These are phyloP conservation scores for Pseudogymnoascus sp. DNA, from an alignment of 2,329 filamentous ascomycete species.

Conservation along the genomic window DNA sequence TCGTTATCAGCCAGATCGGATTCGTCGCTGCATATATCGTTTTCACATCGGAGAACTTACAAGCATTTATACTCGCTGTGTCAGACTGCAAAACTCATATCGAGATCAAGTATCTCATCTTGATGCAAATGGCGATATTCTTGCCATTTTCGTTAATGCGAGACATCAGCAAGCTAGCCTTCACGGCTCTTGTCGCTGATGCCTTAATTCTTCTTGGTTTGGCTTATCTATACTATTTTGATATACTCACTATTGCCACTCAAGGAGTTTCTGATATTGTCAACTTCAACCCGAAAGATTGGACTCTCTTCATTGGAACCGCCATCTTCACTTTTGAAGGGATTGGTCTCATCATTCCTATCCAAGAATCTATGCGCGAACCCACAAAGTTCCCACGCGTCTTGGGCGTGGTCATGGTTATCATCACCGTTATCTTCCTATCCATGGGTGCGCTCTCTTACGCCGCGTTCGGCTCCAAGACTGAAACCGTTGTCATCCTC, in stretches of 20 bases:
- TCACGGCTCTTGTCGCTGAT: constrained; percentile 88
- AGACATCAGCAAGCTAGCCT: constrained; percentile 95
- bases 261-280: constrained; percentile 73
- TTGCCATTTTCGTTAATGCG: constrained; percentile 86
- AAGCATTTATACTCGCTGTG: constrained; percentile 89
- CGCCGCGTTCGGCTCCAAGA: constrained; percentile 88
- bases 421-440: constrained; percentile 86
- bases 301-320: constrained; percentile 97
- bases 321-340: constrained; percentile 97
- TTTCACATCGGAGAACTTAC: constrained; percentile 90
- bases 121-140: constrained; percentile 95
- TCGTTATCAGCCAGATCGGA: constrained; percentile 90
- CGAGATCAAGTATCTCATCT: constrained; percentile 79
- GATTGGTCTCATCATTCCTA: constrained; percentile 94
- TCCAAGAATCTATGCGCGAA: constrained; percentile 93
- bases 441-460: constrained; percentile 91
- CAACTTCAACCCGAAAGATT: constrained; percentile 82
- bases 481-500: constrained; percentile 91
- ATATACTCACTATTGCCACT: constrained; percentile 71
- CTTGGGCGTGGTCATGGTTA: constrained; percentile 83
- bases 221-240: constrained; percentile 92
- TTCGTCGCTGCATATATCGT: constrained; percentile 95
- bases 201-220: constrained; percentile 89
- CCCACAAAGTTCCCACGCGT: constrained; percentile 87
- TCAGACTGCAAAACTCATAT: constrained; percentile 79